Conservation (phyloP, 208 protist genomes). For the Leishmania lainsoni region DNA sequence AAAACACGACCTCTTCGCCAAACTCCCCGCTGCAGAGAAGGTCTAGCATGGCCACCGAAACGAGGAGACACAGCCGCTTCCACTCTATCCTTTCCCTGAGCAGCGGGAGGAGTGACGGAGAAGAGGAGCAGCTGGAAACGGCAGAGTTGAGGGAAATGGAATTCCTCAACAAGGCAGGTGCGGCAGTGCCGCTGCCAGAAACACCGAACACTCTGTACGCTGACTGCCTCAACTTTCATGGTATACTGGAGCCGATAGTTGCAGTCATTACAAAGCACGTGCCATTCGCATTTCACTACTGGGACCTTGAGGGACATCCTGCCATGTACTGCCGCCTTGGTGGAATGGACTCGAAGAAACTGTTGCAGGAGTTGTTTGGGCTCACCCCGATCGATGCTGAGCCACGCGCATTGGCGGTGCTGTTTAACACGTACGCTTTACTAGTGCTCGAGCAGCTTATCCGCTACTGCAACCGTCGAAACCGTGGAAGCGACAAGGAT, state of each 20-base stretch:
- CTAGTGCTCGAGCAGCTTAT: slow-evolving; percentile 60
- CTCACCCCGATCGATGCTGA: slow-evolving; percentile 51
- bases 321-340: slow-evolving; percentile 60
- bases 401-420: slow-evolving; percentile 41
- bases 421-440: slow-evolving; percentile 63
- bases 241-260: slow-evolving; percentile 60
- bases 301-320: slow-evolving; percentile 64
- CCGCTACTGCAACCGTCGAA: slow-evolving; percentile 42
- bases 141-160: not conserved
- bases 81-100: not conserved
- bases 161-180: slow-evolving; percentile 24
- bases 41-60: not conserved
- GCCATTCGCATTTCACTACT: slow-evolving; percentile 68
- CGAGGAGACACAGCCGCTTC: not conserved
- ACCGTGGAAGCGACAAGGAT: slow-evolving; percentile 25
- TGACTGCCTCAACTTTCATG: slow-evolving; percentile 55
- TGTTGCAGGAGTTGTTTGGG: slow-evolving; percentile 45
- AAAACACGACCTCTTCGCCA: not conserved
- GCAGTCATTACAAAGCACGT: slow-evolving; percentile 38
- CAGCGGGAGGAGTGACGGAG: not conserved
- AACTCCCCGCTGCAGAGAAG: not conserved
- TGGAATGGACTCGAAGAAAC: slow-evolving; percentile 31
- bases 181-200: slow-evolving; percentile 9
- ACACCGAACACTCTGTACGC: slow-evolving; percentile 13
- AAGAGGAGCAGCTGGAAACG: not conserved